phyloP scores from a whole-genome alignment of 352 stramenopile genomes.

The Paralagenidium karlingii region DNA sequence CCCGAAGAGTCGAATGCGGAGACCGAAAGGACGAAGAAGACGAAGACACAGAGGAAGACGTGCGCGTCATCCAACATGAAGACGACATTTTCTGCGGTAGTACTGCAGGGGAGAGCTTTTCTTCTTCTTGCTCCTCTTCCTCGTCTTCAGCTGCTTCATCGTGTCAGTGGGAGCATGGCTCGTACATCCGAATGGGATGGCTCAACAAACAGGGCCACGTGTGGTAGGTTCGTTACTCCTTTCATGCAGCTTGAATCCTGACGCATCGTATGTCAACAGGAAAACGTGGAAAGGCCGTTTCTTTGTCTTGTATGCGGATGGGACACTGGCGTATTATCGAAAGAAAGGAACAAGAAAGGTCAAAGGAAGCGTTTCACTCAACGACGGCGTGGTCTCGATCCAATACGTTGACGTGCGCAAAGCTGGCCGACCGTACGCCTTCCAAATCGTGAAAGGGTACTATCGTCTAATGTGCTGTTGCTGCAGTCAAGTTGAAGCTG shows the following conservation, averaged over 20 bases:
- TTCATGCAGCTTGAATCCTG: background rate
- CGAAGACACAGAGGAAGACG: no score
- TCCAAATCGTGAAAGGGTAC: slow-evolving; percentile 78
- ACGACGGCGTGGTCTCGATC: slow-evolving; percentile 72
- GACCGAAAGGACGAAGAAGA: no score
- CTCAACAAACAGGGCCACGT: slow-evolving; percentile 76
- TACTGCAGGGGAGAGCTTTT: no score
- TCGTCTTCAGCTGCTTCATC: no score
- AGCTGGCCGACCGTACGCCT: slow-evolving; percentile 55
- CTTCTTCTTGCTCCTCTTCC: no score
- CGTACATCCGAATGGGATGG: slow-evolving; percentile 77
- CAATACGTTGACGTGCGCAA: slow-evolving; percentile 65
- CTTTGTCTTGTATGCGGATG: slow-evolving; percentile 75
- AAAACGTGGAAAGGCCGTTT: slow-evolving; percentile 82
- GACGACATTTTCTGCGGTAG: no score
- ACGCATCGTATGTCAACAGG: slow-evolving; percentile 9
- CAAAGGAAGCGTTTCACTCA: slow-evolving; percentile 69
- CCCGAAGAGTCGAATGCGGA: no score
- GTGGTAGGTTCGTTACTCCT: slow-evolving; percentile 19
- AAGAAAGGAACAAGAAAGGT: slow-evolving; percentile 60
- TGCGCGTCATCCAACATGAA: no score
- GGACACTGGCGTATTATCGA: slow-evolving; percentile 78
- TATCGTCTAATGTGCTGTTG: slow-evolving; percentile 74
- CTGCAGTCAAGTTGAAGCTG: slow-evolving; percentile 60
- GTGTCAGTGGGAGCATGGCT: no score